phyloP scores from a whole-genome alignment of 371 early-diverging fungal species.

The Capniomyces stellatus region DNA sequence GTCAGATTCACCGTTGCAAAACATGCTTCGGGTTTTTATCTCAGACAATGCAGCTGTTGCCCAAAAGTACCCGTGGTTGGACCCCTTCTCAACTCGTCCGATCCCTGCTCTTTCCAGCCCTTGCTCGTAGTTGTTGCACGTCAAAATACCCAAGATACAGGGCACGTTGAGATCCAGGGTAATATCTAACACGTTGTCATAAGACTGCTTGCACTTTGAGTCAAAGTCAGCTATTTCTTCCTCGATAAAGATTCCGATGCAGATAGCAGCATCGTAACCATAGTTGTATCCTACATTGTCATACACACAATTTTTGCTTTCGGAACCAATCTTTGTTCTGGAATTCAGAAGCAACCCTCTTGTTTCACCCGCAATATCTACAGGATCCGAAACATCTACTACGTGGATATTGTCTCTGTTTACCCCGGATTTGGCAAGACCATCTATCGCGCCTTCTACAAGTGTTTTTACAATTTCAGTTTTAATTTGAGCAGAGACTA shows the following conservation, averaged over 20 bases:
- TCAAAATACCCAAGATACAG: constrained; percentile 89
- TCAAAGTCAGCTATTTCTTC: not conserved
- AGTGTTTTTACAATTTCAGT: not conserved
- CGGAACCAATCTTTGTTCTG: not conserved
- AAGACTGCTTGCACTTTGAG: not conserved
- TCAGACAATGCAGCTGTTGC: constrained; percentile 55
- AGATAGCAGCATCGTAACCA: not conserved
- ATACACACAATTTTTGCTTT: not conserved
- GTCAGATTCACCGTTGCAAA: not conserved
- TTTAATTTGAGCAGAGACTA: not conserved
- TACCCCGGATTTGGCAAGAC: not conserved
- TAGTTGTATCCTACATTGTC: not conserved
- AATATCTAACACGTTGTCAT: constrained; percentile 78
- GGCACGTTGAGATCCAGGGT: constrained; percentile 75
- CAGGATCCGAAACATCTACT: not conserved
- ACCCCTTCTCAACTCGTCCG: constrained; percentile 31
- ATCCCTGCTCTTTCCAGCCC: constrained; percentile 67
- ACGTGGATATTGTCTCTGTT: not conserved
- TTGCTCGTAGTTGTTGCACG: constrained; percentile 85
- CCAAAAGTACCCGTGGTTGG: constrained; percentile 93
- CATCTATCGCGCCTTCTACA: not conserved
- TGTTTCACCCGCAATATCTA: not conserved
- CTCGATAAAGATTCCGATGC: not conserved
- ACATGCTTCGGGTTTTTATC: not conserved
- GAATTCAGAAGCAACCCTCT: not conserved